Conservation (phyloP, 2,329 filamentous ascomycete genomes). For the Trichoderma atrobrunneum region DNA sequence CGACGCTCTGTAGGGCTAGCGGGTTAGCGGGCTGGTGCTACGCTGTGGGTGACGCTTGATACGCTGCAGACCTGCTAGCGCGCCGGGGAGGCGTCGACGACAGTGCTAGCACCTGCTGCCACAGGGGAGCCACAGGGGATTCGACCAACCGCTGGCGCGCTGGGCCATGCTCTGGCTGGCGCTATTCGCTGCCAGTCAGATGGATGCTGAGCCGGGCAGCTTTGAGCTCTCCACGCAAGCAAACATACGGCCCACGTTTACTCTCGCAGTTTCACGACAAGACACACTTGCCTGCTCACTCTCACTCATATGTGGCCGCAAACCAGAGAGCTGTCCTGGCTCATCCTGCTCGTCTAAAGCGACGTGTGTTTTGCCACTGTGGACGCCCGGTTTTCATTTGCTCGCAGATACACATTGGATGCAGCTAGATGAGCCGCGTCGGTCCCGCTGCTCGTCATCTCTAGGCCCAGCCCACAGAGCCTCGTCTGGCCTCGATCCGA, state of each 20-base stretch:
- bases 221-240: background rate
- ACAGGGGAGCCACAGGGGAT: background rate
- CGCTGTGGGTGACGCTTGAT: background rate
- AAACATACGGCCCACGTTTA: background rate
- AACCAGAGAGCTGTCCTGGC: background rate
- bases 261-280: constrained; percentile 1
- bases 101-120: too few relatives aligned
- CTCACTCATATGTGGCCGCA: constrained; percentile 8
- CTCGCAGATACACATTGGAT: background rate
- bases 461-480: constrained; percentile 9
- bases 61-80: constrained; percentile 2
- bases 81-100: constrained; percentile 2
- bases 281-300: constrained; percentile 6
- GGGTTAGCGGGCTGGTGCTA: background rate
- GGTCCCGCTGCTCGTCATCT: background rate
- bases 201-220: background rate
- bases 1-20: constrained; percentile 3
- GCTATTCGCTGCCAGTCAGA: constrained; percentile 9
- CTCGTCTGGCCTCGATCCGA: constrained; percentile 10
- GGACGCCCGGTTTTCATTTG: background rate
- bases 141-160: constrained; percentile 1
- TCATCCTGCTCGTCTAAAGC: background rate
- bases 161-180: constrained; percentile 2
- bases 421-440: background rate
- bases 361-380: background rate